Evolutionary conservation across 2,329 filamentous ascomycete genomes (phyloP).

Genomic region (Nigrospora oryzae): DNA sequence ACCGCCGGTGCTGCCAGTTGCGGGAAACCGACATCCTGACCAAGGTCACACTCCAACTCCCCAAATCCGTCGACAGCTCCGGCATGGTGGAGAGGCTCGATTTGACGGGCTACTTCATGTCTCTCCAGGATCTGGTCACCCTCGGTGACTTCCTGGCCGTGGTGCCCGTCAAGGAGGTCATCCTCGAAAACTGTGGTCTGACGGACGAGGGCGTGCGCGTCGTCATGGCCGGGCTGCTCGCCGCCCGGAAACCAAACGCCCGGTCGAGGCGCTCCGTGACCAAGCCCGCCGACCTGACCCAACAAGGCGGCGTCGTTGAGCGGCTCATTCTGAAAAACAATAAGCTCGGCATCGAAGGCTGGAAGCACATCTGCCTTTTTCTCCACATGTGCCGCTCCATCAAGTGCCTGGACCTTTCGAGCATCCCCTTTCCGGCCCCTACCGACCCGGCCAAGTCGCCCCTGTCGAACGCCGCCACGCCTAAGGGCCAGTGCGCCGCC

Average conservation of each 20-base stretch:
- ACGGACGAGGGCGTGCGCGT: slow-evolving; percentile 82
- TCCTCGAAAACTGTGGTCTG: slow-evolving; percentile 80
- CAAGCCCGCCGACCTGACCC: slow-evolving; percentile 26
- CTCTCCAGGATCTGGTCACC: slow-evolving; percentile 75
- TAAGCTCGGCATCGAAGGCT: slow-evolving; percentile 78
- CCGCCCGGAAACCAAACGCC: slow-evolving; percentile 60
- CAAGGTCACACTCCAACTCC: slow-evolving; percentile 83
- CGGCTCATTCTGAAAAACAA: slow-evolving; percentile 87
- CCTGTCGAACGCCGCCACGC: slow-evolving; percentile 18
- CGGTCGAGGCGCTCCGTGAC: slow-evolving; percentile 38
- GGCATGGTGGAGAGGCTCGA: slow-evolving; percentile 80
- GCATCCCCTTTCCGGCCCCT: slow-evolving; percentile 62
- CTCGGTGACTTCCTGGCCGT: slow-evolving; percentile 91
- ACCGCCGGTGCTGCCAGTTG: slow-evolving; percentile 87
- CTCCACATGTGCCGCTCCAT: slow-evolving; percentile 83
- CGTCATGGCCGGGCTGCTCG: slow-evolving; percentile 76
- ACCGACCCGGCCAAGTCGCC: slow-evolving; percentile 12
- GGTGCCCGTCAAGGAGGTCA: slow-evolving; percentile 78
- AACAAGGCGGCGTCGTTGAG: slow-evolving; percentile 69
- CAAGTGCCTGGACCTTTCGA: slow-evolving; percentile 78
- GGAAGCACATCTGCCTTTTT: slow-evolving; percentile 86
- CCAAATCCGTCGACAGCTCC: slow-evolving; percentile 56
- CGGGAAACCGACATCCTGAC: slow-evolving; percentile 89
- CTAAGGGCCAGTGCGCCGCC: slow-evolving; percentile 9
- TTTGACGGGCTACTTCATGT: slow-evolving; percentile 75